Evolutionary conservation across 2,329 filamentous ascomycete species (phyloP).

Genomic region (Ophiocordyceps robertsii): DNA sequence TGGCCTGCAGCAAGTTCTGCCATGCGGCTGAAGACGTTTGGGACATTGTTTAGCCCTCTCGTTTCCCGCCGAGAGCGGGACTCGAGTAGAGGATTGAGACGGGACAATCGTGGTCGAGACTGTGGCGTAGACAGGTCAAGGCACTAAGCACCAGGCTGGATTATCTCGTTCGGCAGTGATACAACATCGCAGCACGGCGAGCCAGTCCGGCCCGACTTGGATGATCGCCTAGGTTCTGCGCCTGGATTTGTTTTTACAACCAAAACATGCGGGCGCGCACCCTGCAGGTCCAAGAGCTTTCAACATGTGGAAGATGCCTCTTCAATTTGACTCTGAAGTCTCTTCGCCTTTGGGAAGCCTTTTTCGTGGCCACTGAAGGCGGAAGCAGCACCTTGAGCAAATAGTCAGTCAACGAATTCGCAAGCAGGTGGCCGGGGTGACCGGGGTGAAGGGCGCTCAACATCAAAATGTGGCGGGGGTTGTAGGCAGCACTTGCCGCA

Average conservation of each 20-base stretch:
- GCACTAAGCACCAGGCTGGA: neutral
- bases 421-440: too few species aligned
- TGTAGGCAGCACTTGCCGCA: too few species aligned
- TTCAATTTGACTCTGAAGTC: too few species aligned
- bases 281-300: slow-evolving; percentile 48
- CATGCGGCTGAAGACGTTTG: slow-evolving; percentile 95
- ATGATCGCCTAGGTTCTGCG: slow-evolving; percentile 55
- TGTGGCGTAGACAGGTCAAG: neutral
- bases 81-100: neutral
- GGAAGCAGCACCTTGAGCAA: too few species aligned
- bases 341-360: too few species aligned
- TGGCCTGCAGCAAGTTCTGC: slow-evolving; percentile 99
- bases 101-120: neutral
- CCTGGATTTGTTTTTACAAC: slow-evolving; percentile 77
- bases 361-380: too few species aligned
- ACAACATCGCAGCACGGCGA: slow-evolving; percentile 51
- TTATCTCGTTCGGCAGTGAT: slow-evolving; percentile 40
- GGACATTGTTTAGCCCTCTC: slow-evolving; percentile 61
- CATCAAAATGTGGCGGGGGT: too few species aligned
- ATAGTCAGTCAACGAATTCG: too few species aligned
- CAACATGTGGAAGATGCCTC: too few species aligned
- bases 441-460: too few species aligned
- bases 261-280: slow-evolving; percentile 70
- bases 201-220: slow-evolving; percentile 30
- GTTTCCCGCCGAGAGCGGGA: neutral